These are phyloP conservation scores for Penicillium sclerotiorum DNA, from an alignment of 2,329 filamentous ascomycete species.

Conservation along the genomic window DNA sequence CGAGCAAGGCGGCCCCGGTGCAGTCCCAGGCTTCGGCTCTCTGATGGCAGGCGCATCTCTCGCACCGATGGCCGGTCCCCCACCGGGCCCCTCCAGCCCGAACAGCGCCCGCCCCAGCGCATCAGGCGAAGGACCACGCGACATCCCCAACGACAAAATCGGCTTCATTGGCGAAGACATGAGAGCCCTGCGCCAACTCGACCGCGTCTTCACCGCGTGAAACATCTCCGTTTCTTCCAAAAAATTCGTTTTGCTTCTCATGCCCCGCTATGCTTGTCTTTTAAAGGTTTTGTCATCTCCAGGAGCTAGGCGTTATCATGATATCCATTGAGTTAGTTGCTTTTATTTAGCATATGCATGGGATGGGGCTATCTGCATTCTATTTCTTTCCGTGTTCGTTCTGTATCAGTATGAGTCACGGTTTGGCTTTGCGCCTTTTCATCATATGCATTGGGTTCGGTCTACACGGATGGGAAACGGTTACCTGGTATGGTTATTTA, in stretches of 20 bases:
- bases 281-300: background rate
- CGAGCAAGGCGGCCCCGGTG: slow-evolving; percentile 35
- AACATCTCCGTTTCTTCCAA: background rate
- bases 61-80: slow-evolving; percentile 22
- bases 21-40: slow-evolving; percentile 58
- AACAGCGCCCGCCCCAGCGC: slow-evolving; percentile 7
- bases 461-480: slow-evolving; percentile 24
- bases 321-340: slow-evolving; percentile 24
- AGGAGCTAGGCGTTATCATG: slow-evolving; percentile 13
- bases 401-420: slow-evolving; percentile 14
- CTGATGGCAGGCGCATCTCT: slow-evolving; percentile 44
- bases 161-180: slow-evolving; percentile 64
- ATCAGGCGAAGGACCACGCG: slow-evolving; percentile 48
- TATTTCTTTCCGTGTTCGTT: slow-evolving; percentile 1
- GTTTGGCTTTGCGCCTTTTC: slow-evolving; percentile 12
- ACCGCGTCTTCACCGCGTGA: slow-evolving; percentile 54
- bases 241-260: background rate
- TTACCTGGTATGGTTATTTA: slow-evolving; percentile 1
- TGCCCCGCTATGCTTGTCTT: slow-evolving; percentile 2
- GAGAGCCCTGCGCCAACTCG: slow-evolving; percentile 66
- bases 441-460: slow-evolving; percentile 29
- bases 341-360: slow-evolving; percentile 26
- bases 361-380: slow-evolving; percentile 21
- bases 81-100: slow-evolving; percentile 23
- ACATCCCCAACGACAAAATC: slow-evolving; percentile 60